Conservation (phyloP, 2,329 filamentous ascomycete genomes). For the Escovopsis sp. region DNA sequence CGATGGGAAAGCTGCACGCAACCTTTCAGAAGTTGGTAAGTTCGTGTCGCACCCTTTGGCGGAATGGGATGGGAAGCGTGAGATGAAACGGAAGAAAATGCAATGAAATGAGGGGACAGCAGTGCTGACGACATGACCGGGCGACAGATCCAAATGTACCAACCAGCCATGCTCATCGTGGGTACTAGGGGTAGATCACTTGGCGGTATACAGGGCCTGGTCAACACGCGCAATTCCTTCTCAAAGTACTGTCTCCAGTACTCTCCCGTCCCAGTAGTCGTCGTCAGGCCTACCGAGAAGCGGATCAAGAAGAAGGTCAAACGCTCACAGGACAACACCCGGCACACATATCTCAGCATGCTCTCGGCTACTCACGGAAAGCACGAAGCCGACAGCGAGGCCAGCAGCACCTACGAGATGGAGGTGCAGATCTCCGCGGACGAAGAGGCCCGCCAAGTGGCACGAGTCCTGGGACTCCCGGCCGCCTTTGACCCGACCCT, state of each 20-base stretch:
- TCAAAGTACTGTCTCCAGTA: slow-evolving; percentile 93
- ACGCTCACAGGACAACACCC: slow-evolving; percentile 58
- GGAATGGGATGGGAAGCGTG: too few species aligned
- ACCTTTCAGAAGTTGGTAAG: slow-evolving; percentile 82
- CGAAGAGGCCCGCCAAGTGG: slow-evolving; percentile 50
- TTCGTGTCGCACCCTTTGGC: not conserved
- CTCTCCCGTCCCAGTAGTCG: slow-evolving; percentile 83
- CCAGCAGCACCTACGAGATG: slow-evolving; percentile 37
- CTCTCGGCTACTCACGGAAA: slow-evolving; percentile 46
- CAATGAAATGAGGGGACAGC: not conserved
- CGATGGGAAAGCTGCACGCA: slow-evolving; percentile 76
- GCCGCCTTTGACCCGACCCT: slow-evolving; percentile 50
- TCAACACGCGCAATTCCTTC: slow-evolving; percentile 66
- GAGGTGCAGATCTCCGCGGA: slow-evolving; percentile 41
- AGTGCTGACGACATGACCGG: slow-evolving; percentile 6
- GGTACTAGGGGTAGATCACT: slow-evolving; percentile 75
- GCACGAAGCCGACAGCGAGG: slow-evolving; percentile 43
- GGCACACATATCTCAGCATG: slow-evolving; percentile 66
- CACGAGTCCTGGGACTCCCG: slow-evolving; percentile 46
- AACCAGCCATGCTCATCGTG: slow-evolving; percentile 81
- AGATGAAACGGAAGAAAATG: not conserved
- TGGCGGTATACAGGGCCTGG: slow-evolving; percentile 70
- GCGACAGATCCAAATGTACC: slow-evolving; percentile 70
- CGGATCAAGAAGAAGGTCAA: slow-evolving; percentile 83
- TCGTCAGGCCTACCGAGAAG: slow-evolving; percentile 76